Conservation (phyloP, 2,329 filamentous ascomycete species). For the Monosporascus ibericus region DNA sequence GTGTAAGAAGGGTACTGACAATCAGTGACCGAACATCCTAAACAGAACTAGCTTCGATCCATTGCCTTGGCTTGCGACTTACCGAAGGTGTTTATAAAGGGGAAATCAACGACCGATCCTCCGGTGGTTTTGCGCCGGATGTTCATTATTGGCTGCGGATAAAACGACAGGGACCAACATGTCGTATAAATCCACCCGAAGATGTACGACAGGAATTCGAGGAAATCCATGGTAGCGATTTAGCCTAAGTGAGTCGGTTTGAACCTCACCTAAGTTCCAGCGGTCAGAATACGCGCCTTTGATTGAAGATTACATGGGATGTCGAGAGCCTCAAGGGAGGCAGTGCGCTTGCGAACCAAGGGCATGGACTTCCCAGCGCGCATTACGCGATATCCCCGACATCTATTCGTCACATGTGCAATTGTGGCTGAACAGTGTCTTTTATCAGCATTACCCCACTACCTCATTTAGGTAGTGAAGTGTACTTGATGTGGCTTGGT, state of each 20-base stretch:
- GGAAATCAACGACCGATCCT: conserved; percentile 85
- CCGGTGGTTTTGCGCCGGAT: conserved; percentile 67
- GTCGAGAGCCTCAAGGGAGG: not conserved
- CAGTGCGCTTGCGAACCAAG: too few species aligned
- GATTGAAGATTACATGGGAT: not conserved
- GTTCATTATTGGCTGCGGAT: conserved; percentile 84
- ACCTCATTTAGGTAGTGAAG: too few species aligned
- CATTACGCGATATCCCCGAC: too few species aligned
- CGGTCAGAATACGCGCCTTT: not conserved
- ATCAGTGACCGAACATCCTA: not conserved
- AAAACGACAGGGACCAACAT: conserved; percentile 85
- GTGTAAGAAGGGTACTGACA: not conserved
- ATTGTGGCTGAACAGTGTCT: too few species aligned
- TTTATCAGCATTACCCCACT: too few species aligned
- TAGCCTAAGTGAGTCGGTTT: too few species aligned
- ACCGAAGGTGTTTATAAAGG: conserved; percentile 64
- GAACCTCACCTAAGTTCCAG: not conserved
- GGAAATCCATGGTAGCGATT: conserved; percentile 30
- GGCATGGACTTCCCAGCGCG: too few species aligned
- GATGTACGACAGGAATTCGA: conserved; percentile 46
- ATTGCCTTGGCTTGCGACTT: conserved; percentile 11
- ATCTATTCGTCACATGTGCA: too few species aligned
- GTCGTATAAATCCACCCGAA: conserved; percentile 72
- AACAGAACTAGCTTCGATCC: not conserved
- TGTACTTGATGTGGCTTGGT: too few species aligned